These are phyloP conservation scores for Cladosporium velox DNA, from an alignment of 2,329 filamentous ascomycete genomes.

Conservation along the genomic window DNA sequence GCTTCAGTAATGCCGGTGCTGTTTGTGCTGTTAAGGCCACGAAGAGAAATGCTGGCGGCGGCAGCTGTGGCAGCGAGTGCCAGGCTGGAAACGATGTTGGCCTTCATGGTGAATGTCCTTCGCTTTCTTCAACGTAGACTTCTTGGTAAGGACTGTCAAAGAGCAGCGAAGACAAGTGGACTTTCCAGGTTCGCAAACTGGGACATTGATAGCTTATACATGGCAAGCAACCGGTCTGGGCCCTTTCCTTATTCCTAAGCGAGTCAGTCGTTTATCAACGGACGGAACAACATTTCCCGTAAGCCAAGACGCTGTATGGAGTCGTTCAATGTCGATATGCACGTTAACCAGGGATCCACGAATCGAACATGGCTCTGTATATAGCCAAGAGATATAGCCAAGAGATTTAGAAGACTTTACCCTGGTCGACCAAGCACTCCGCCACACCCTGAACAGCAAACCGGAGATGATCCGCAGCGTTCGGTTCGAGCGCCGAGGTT, in stretches of 20 bases:
- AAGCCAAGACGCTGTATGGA: neutral
- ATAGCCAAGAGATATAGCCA: constrained; percentile 1
- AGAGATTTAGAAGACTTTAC: neutral
- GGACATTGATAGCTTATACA: neutral
- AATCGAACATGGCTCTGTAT: neutral
- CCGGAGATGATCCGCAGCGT: neutral
- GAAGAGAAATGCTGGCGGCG: neutral
- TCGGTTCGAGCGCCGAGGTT: neutral
- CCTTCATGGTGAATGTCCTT: neutral
- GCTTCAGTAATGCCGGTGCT: constrained; percentile 1
- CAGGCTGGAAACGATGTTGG: neutral
- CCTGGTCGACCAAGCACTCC: neutral
- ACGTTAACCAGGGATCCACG: neutral
- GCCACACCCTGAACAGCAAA: neutral
- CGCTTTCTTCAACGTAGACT: neutral
- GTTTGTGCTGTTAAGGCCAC: neutral
- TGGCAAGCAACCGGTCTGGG: neutral
- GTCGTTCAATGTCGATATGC: neutral
- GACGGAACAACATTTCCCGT: neutral
- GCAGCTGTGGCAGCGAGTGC: neutral
- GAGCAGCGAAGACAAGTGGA: neutral
- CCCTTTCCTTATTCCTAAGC: neutral
- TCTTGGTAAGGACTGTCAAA: neutral
- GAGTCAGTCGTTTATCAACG: neutral
- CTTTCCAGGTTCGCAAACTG: neutral